Percentiles rank a stretch among this genome's conserved stretches.
Evolutionary conservation across 768 basidiomycete species (phyloP).

Genomic region (Termitomyces sp.): DNA sequence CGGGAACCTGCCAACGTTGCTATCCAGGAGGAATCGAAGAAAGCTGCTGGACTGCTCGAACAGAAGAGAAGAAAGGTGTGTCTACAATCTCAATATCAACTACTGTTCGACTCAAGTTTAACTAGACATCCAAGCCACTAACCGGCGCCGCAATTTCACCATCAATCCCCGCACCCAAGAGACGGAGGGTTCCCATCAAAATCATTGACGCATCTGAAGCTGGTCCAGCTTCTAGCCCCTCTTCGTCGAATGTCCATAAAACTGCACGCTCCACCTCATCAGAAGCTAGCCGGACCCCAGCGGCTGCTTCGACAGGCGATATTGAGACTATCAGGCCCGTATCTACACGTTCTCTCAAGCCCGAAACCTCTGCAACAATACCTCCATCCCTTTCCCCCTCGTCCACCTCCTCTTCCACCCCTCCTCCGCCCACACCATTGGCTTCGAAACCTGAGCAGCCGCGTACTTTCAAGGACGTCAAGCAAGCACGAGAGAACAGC

Average conservation of each 20-base stretch:
- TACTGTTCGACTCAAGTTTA: not conserved
- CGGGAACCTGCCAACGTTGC: conserved; percentile 64
- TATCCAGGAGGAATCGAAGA: conserved; percentile 60
- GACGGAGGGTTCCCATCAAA: conserved; percentile 16
- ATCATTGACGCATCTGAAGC: conserved; percentile 6
- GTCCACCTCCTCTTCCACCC: conserved; percentile 9
- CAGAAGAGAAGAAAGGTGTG: conserved; percentile 33
- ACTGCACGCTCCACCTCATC: not conserved
- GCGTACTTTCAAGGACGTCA: conserved; percentile 56
- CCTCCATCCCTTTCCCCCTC: not conserved
- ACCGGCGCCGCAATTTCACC: not conserved
- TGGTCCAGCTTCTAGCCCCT: not conserved
- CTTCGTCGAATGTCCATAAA: not conserved
- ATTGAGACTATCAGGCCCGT: conserved; percentile 29
- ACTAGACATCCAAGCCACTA: not conserved
- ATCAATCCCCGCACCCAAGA: not conserved
- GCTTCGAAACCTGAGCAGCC: conserved; percentile 19
- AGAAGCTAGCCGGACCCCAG: not conserved
- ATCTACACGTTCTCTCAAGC: conserved; percentile 31
- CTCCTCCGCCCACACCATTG: conserved; percentile 7
- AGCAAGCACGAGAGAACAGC: conserved; percentile 46
- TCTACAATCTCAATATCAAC: not conserved
- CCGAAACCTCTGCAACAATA: not conserved
- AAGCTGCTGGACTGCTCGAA: conserved; percentile 38
- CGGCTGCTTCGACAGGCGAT: not conserved